phyloP scores from a whole-genome alignment of 768 basidiomycete species.

The Tulasnella sp. region DNA sequence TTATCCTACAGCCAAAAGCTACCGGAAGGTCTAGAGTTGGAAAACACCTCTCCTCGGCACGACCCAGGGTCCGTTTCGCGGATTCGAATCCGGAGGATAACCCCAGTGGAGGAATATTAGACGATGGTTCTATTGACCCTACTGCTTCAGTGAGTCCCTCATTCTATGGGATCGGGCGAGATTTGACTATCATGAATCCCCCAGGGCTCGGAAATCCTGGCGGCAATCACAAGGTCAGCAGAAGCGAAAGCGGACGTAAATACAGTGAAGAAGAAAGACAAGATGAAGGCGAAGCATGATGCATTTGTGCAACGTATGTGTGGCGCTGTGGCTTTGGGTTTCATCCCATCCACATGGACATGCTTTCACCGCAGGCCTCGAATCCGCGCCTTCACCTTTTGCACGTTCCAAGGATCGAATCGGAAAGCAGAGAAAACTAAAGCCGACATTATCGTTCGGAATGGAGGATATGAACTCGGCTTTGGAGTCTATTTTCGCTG shows the following conservation, averaged over 20 bases:
- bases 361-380: conserved; percentile 38
- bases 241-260: conserved; percentile 27
- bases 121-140: background rate
- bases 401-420: conserved; percentile 53
- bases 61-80: background rate
- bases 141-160: background rate
- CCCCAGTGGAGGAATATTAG: background rate
- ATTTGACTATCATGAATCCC: background rate
- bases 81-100: background rate
- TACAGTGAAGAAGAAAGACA: conserved; percentile 54
- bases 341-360: background rate
- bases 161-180: background rate
- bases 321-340: background rate
- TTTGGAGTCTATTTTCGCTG: background rate
- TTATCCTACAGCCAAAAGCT: background rate
- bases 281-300: conserved; percentile 55
- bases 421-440: conserved; percentile 53
- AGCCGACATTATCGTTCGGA: conserved; percentile 38
- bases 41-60: background rate
- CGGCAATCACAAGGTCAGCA: conserved; percentile 39
- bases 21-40: background rate
- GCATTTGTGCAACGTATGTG: conserved; percentile 51
- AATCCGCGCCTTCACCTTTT: conserved; percentile 44
- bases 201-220: background rate
- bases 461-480: conserved; percentile 34